Base-by-base conservation (phyloP, 805 yeast species). In the Suhomyces canberraensis region DNA sequence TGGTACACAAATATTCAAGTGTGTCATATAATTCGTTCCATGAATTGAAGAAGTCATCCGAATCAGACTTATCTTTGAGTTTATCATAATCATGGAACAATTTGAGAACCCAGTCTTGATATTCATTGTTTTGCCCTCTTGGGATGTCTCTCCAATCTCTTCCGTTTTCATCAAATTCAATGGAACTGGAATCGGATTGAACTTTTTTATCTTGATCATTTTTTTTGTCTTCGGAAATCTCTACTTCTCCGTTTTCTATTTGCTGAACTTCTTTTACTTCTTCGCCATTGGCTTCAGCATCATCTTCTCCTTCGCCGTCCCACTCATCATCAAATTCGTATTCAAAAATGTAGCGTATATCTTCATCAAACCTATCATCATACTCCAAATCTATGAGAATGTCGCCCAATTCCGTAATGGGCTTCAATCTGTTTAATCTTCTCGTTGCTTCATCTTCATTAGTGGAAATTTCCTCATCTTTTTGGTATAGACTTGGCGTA, bases 111-210 rank as follows among this genome's bases (percentile, higher is more conserved):
- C 48, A 43, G 2, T 37, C 41, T 9, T 50, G 46, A 36, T 46
- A 56, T 8, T 45, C 33, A 9, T 60, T 56, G 50, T 83, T 83
- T 1, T 64, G 64, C 3, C 78, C 85, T 33, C 88, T 61, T 3
- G 85, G 83, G 9, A 80, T 66, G 54, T 81, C 89, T 47, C 88
- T 61, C 86, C 89, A 81, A 58, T 83, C 89, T 24, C 76, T 64
- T 0, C 86, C 87, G 31, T 66, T 54, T 18, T 75, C 71, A 52
- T 79, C 86, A 52, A 76, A 73, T 33, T 75, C 78, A 25, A 75
- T 59, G 3, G 44, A 19, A 13, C 31, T 29, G 1, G 41, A 48
- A 11, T 41, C 53, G 4, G 50, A 41, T 18, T 60, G 44, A 9
- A 50, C 43, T 8, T 24, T 24, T 26, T 5, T 15, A 26, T 14